Evolutionary conservation across 208 protist genomes (phyloP), one percentile per base, ranked within the genome.

Genomic region (Tritrichomonas musculus): DNA sequence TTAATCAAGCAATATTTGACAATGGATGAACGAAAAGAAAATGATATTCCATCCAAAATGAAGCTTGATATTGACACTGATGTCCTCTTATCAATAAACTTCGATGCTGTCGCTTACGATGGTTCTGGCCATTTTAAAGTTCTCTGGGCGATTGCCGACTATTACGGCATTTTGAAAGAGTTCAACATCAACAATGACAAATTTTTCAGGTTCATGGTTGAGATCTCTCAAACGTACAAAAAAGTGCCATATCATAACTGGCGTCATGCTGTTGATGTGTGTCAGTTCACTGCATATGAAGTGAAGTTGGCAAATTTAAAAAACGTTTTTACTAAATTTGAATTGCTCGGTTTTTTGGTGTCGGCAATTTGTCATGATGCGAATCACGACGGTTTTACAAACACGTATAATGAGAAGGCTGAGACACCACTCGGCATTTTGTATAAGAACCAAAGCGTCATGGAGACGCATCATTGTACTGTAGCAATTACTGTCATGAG

Each of bases 381-480:
- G 94, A 97, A 98, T 93, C 98, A 99, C 94, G 98, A 98, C 2
- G 98, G 98, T 41, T 93, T 98, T 49, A 98, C 98, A 95, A 99
- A 99, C 95, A 97, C 96, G 93, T 99, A 98, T 94, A 97, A 98
- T 94, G 95, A 97, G 25, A 97, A 97, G 93, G 97, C 97, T 13
- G 95, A 96, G 88, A 95, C 97, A 11, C 96, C 96, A 93, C 94
- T 98, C 41, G 97, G 97, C 39, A 96, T 97, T 4, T 92, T 53
- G 33, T 96, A 96, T 94, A 96, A 96, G 88, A 95, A 96, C 80
- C 80, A 94, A 75, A 93, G 92, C 33, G 94, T 96, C 0, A 95
- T 97, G 44, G 96, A 97, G 93, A 95, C 95, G 27, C 94, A 96
- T 93, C 96, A 97, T 93, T 80, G 94, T 77, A 25, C 94, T 47